Conservation (phyloP, 129 eudicot genomes). For the Scalesia atractyloides region DNA sequence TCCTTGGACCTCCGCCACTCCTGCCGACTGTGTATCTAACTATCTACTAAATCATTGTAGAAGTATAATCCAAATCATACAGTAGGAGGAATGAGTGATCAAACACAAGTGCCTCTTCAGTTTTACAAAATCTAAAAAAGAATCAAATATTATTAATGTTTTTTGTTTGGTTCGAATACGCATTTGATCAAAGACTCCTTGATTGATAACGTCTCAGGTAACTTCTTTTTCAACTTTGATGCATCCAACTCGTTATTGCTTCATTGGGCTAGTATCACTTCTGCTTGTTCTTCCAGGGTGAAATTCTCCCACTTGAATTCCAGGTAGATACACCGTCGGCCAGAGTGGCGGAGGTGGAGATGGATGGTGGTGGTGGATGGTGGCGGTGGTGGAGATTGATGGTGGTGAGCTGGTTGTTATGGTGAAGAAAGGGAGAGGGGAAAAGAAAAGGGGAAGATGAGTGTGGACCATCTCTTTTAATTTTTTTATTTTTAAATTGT, state of each 20-base stretch:
- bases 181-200: conserved; percentile 90
- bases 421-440: too few relatives aligned
- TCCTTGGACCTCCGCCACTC: too few relatives aligned
- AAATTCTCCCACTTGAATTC: conserved; percentile 71
- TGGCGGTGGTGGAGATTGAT: too few relatives aligned
- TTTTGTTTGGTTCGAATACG: conserved; percentile 92
- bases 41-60: too few relatives aligned
- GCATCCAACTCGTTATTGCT: conserved; percentile 94
- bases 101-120: conserved; percentile 23
- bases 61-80: conserved; percentile 30
- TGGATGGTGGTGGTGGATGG: too few relatives aligned
- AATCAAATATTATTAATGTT: conserved; percentile 13
- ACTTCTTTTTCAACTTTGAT: conserved; percentile 77
- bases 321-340: too few relatives aligned
- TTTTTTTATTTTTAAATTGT: too few relatives aligned
- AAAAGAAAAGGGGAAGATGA: too few relatives aligned
- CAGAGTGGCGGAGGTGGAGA: too few relatives aligned
- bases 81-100: conserved; percentile 19
- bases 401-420: too few relatives aligned
- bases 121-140: conserved; percentile 19
- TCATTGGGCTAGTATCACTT: conserved; percentile 84
- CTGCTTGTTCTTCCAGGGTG: conserved; percentile 94
- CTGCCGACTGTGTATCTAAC: too few relatives aligned
- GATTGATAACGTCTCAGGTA: conserved; percentile 78
- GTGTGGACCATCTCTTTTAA: too few relatives aligned